Conservation (phyloP, 2,329 filamentous ascomycete species). For the Penicillium sp. region DNA sequence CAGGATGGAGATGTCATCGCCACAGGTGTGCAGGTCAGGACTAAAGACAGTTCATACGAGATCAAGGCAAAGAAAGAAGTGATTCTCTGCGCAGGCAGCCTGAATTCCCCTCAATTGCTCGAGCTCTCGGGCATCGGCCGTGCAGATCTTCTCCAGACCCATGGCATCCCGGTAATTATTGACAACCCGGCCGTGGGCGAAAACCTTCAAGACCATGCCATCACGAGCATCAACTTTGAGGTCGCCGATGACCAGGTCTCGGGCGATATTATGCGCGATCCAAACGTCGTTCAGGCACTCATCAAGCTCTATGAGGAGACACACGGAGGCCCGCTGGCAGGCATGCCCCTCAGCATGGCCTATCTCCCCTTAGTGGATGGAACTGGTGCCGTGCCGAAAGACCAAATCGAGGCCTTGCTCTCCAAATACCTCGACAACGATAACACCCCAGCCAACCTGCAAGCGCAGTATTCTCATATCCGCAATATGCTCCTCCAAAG, state of each 20-base stretch:
- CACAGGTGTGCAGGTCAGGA: slow-evolving; percentile 20
- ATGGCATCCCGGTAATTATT: slow-evolving; percentile 45
- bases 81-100: slow-evolving; percentile 58
- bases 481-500: slow-evolving; percentile 13
- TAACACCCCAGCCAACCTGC: background rate
- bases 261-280: slow-evolving; percentile 25
- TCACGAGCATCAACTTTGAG: slow-evolving; percentile 31
- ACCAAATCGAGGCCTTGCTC: slow-evolving; percentile 10
- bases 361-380: slow-evolving; percentile 28
- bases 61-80: slow-evolving; percentile 50
- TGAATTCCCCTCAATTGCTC: slow-evolving; percentile 57
- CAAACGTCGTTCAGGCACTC: slow-evolving; percentile 17
- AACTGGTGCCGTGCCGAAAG: slow-evolving; percentile 12
- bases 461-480: slow-evolving; percentile 15
- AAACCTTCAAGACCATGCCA: slow-evolving; percentile 51
- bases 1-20: slow-evolving; percentile 19
- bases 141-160: slow-evolving; percentile 41
- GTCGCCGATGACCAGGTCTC: slow-evolving; percentile 24
- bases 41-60: slow-evolving; percentile 16
- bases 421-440: slow-evolving; percentile 4
- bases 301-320: slow-evolving; percentile 25
- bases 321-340: slow-evolving; percentile 22
- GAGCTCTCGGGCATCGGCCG: slow-evolving; percentile 62
- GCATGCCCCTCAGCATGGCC: slow-evolving; percentile 24
- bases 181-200: slow-evolving; percentile 49